Evolutionary conservation across 805 yeast species (phyloP).

Genomic region (Yarrowia sp.): DNA sequence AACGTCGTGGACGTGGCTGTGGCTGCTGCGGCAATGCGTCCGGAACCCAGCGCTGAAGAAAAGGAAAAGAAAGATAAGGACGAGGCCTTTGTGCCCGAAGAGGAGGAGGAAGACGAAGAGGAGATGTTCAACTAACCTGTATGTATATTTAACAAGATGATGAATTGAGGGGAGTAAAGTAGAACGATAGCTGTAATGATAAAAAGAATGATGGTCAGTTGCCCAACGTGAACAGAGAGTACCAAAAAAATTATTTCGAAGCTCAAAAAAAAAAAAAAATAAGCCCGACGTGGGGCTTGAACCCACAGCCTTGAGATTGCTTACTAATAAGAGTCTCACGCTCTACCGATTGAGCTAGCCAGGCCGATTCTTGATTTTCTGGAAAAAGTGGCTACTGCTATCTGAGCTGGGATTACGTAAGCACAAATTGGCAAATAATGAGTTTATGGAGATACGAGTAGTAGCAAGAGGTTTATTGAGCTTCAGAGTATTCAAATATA

Average conservation of each 20-base stretch:
- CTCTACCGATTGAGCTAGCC: conserved; percentile 38
- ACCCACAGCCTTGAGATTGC: conserved; percentile 34
- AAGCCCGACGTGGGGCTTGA: conserved; percentile 37
- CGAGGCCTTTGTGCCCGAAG: conserved; percentile 16
- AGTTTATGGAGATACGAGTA: too few species aligned
- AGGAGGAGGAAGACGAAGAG: conserved; percentile 13
- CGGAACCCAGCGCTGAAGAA: neutral
- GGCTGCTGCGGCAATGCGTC: conserved; percentile 23
- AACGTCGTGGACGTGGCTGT: conserved; percentile 25
- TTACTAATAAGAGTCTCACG: conserved; percentile 26
- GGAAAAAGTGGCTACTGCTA: neutral
- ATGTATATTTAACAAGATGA: neutral
- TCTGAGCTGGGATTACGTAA: neutral
- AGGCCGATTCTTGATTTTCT: neutral
- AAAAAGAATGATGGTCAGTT: too few species aligned
- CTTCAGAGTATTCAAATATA: too few species aligned
- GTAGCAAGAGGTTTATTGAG: too few species aligned
- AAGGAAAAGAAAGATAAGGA: conserved; percentile 4
- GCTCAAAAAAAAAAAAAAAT: neutral
- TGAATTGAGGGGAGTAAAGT: too few species aligned
- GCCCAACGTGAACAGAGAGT: too few species aligned
- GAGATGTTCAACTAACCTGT: conserved; percentile 13
- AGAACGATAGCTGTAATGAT: too few species aligned
- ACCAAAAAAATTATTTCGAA: too few species aligned
- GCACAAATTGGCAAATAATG: neutral